Evolutionary conservation across 441 rosid genomes (phyloP), one percentile per base, ranked within the genome.

Genomic region (Populus hybrid): DNA sequence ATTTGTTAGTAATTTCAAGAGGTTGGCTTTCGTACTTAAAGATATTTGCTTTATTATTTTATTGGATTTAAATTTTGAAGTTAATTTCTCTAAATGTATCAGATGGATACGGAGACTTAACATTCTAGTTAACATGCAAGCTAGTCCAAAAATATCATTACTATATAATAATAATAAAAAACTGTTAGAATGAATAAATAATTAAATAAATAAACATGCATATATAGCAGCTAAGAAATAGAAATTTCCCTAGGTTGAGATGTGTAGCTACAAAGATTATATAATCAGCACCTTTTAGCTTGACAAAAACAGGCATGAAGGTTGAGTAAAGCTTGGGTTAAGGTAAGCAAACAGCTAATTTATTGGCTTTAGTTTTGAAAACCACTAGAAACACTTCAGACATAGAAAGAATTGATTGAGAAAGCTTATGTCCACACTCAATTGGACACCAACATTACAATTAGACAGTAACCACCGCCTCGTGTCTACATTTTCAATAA

Each of bases 351-450:
- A 68, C 67, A 76, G 82, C 77, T 76, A 72, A 72, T 75, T 79
- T 66, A 46, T 78, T 79, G 81, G 80, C 71, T 76, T 82, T 81
- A 50, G 40, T 59, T 77, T 76, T 7, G 57, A 67, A 38, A 9
- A 72, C 69, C 63, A 50, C 42, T 42, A 46, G 63, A 57, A 75
- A 53, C 67, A 59, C 75, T 23, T 71, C 72, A 71, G 84, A 85
- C 90, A 81, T 53, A 83, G 83, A 80, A 79, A 73, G 34, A 79
- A 68, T 66, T 79, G 88, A 85, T 80, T 82, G n/a, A 53, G 79
- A 76, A 77, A 63, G 77, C 8, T 5, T 78, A 75, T 81, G 84
- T 78, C 76, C 12, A 75, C 32, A 34, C 63, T 35, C 38, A 61
- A 69, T 42, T 53, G 50, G 67, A 83, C 66, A 73, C 65, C 69